Base-by-base conservation (phyloP, 2,329 filamentous ascomycete genomes). In the Fusarium scirpi region DNA sequence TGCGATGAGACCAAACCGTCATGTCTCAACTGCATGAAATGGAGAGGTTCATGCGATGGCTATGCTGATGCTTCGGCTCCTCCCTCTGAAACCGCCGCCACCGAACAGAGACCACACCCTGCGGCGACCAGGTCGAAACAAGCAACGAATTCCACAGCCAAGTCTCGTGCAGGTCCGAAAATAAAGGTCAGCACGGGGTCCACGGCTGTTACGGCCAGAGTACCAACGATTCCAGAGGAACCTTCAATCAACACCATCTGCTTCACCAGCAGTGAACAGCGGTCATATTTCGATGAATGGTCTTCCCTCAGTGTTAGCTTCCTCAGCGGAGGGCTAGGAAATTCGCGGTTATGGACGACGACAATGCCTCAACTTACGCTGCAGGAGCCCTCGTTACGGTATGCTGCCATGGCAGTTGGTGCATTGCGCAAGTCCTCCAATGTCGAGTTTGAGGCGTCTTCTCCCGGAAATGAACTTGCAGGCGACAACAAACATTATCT, bases 1-100 rank as follows among this genome's bases (percentile, higher is more conserved):
- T 83, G 81, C 58, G 81, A 83, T 51, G 81, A 83, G 69, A 79
- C 80, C 25, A 79, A 79, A 40, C 81, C 81, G 20, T 77, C 79
- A 8, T 83, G 81, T 62, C 75, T 80, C 34, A 83, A 82, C 49
- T 83, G 81, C 58, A 72, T 82, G 58, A 82, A 80, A 70, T 82
- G 80, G 77, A 74, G 77, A 52, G 81, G 81, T n/a, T 78, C 80
- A 55, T 82, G 81, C 49, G 78, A 80, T 29, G 76, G 78, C 13
- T 82, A 81, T 46, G 56, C 62, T 10, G 77, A 77, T 12, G 43
- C 65, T 16, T 47, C 58, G 34, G 55, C 62, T 58, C 46, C 69
- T 53, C 30, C 60, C 12, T 41, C 57, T 44, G 58, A 62, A 38
- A 22, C 51, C 49, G 25, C 57, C 32, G 32, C 47, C 6, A 25